phyloP scores from a whole-genome alignment of 1,284 basidiomycete genomes.

The Apiotrichum sp. region DNA sequence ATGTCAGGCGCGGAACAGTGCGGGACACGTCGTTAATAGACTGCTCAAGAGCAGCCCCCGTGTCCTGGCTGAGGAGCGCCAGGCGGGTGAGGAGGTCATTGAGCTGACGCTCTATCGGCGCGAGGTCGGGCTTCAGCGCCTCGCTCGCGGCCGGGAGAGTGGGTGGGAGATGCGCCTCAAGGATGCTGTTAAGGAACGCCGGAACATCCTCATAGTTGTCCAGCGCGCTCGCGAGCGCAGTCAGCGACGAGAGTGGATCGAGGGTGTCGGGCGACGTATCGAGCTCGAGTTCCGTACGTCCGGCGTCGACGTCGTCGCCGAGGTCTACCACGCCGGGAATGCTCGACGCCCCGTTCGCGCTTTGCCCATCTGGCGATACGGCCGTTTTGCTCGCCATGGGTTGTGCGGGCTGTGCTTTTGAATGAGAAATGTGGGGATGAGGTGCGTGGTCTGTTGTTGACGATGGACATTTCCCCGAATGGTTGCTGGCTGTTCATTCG shows the following conservation, averaged over 20 bases:
- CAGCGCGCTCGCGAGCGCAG: constrained; percentile 35
- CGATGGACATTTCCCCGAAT: too few species aligned
- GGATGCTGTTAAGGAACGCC: constrained; percentile 41
- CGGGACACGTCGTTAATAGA: constrained; percentile 84
- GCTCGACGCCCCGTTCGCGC: not conserved
- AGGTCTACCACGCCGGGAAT: constrained; percentile 8
- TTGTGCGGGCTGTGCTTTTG: not conserved
- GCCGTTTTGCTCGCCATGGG: constrained; percentile 10
- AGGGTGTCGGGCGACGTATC: constrained; percentile 3
- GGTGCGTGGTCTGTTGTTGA: too few species aligned
- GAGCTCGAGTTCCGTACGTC: not conserved
- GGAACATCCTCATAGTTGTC: constrained; percentile 40
- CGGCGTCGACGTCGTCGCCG: not conserved
- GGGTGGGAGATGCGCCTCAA: constrained; percentile 26
- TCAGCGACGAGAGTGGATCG: constrained; percentile 24
- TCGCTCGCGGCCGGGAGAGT: constrained; percentile 15
- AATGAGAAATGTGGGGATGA: too few species aligned
- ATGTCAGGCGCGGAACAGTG: constrained; percentile 76
- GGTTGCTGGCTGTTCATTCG: too few species aligned
- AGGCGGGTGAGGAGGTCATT: constrained; percentile 66
- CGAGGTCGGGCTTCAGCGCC: constrained; percentile 50
- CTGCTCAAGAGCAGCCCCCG: constrained; percentile 72
- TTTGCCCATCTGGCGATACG: not conserved
- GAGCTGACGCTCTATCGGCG: constrained; percentile 65
- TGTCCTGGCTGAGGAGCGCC: constrained; percentile 78